phyloP scores from a whole-genome alignment of 2,329 filamentous ascomycete genomes.

The Ascochyta pisi region DNA sequence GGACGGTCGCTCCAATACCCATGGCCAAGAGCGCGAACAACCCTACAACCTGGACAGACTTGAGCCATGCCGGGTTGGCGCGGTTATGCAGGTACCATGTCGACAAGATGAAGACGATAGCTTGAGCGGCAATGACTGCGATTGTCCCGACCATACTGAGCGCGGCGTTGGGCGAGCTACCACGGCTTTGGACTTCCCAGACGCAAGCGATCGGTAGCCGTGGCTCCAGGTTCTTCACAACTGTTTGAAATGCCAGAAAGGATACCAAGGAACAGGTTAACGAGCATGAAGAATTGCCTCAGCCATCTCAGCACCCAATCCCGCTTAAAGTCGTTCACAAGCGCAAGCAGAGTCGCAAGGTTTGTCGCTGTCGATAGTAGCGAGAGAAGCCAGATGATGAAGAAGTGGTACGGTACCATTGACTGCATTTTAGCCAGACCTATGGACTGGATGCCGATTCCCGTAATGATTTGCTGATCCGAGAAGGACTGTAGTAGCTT shows the following conservation, averaged over 20 bases:
- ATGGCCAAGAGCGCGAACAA: constrained; percentile 60
- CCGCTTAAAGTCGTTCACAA: constrained; percentile 70
- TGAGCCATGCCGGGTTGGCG: constrained; percentile 60
- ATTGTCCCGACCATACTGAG: constrained; percentile 67
- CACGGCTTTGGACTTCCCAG: constrained; percentile 57
- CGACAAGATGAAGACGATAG: constrained; percentile 63
- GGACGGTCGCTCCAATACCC: constrained; percentile 64
- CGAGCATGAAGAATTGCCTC: constrained; percentile 69
- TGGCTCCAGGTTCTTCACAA: constrained; percentile 59
- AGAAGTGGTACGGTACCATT: constrained; percentile 73
- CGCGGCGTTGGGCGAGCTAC: constrained; percentile 50
- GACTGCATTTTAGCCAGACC: constrained; percentile 65
- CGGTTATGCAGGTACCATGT: constrained; percentile 71
- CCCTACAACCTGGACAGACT: constrained; percentile 60
- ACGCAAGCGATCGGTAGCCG: constrained; percentile 68
- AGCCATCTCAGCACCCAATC: constrained; percentile 73
- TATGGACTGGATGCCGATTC: constrained; percentile 71
- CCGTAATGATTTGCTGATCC: constrained; percentile 73
- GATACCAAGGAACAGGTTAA: constrained; percentile 66
- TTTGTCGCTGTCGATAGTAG: constrained; percentile 70
- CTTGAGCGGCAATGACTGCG: constrained; percentile 65
- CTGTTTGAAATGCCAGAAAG: constrained; percentile 63
- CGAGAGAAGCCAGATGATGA: constrained; percentile 73
- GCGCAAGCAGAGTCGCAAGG: constrained; percentile 68
- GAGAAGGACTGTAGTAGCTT: constrained; percentile 71